Evolutionary conservation across 306 rosid genomes (phyloP), one percentile per base, ranked within the genome.

Genomic region (Hylodesmum podocarpum): DNA sequence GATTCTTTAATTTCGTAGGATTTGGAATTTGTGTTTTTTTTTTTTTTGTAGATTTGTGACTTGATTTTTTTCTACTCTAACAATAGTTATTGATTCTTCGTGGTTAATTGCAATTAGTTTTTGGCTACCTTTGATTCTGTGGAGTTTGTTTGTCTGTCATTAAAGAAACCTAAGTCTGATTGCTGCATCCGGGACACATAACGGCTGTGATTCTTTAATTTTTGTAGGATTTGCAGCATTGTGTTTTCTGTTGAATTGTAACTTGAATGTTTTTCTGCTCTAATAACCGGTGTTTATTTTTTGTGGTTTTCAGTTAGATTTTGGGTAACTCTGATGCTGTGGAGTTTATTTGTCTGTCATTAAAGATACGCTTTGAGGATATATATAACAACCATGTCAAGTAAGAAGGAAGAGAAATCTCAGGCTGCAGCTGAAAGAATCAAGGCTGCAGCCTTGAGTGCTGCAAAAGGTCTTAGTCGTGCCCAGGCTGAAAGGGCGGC

Each of bases 401-500:
- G 94, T 81, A 92, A 96, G 88, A 96, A 96, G 86, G 99, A 96
- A 82, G 99, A 96, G 82, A 92, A 95, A 85, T 82, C 93, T 50
- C 93, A 90, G 90, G 98, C 78, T 73, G 98, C 98, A 4, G 97
- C 96, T 36, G 97, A 94, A 6, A 92, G 95, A 88, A 95, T 95
- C 70, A 96, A 96, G 87, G 99, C 98, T 54, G 98, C 97, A 2
- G 91, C 99, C 49, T 31, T 96, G 81, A 96, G 72, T 74, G 98
- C 98, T 57, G 98, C 99, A 0, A 96, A 96, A 78, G 99, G 99
- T 29, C 97, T 96, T 46, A 92, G 99, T 55, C 97, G 99, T 40
- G 94, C 97, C 72, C 99, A 95, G 84, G 99, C 99, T 0, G 99
- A 95, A 80, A 83, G 98, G 47, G 97, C 98, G 0, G 99, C 99